Evolutionary conservation across 1,139 yeast genomes (phyloP), one percentile per base, ranked within the genome.

Genomic region (Pneumocystis jirovecii): DNA sequence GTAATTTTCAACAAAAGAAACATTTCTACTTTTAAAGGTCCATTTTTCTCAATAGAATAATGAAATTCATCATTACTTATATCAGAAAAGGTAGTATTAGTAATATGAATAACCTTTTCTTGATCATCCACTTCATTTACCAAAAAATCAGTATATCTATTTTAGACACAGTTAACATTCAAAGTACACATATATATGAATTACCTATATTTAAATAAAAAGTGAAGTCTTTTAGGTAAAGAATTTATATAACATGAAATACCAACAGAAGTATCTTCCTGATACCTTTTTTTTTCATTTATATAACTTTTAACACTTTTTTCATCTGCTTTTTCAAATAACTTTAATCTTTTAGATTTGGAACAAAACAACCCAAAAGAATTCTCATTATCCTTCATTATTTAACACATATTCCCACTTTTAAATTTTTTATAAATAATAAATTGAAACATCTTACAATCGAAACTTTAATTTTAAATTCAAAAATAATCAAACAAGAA

Each of bases 81-180:
- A 25, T 50, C 34, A 21, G 8, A 25, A 50, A 25, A 25, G 4
- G 7, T 21, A 65, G 84, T 82, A 72, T 91, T 96, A 3, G 76
- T 73, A 69, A 93, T 79, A 73, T 86, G 93, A 17, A 91, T 82
- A 1, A 90, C 96, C 1, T 82, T 76, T 0, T 89, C 95, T 37
- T 82, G 77, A 40, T 77, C 71, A 68, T 81, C 86, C 68, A 93
- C 86, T 75, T 95, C 98, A 74, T 90, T 89, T 61, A 93, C 98
- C 73, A 89, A 81, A 74, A 95, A 95, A 74, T 93, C 98, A n/a
- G 96, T 85, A 76, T 90, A 90, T 69, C 96, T 39, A 17, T 25
- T 62, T 65, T 65, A 10, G 40, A 40, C 15, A 65, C 35, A n/a
- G 63, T 61, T 25, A 40, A 12, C 19, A 25, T 40, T 17, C 1